Conservation (phyloP, 2,329 filamentous ascomycete genomes). For the Penicillium sp. region DNA sequence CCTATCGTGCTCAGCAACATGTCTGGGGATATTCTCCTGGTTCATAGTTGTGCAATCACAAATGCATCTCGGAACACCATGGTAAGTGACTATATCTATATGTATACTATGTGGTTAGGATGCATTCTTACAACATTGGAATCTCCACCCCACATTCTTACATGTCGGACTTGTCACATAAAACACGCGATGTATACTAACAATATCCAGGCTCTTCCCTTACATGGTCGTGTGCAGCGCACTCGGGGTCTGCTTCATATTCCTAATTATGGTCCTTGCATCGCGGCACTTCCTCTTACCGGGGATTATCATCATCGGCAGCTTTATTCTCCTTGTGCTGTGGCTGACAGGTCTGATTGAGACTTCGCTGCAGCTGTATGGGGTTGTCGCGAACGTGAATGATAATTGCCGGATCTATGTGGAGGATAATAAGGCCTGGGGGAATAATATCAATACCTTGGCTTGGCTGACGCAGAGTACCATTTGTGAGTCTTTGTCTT, state of each 20-base stretch:
- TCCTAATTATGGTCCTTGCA: constrained; percentile 51
- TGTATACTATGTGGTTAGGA: neutral
- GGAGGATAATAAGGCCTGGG: constrained; percentile 38
- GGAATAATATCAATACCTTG: constrained; percentile 48
- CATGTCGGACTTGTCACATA: neutral
- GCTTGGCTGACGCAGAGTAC: constrained; percentile 56
- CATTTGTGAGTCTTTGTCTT: constrained; percentile 44
- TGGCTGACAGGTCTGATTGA: constrained; percentile 56
- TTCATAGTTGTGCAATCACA: constrained; percentile 53
- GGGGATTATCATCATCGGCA: constrained; percentile 51
- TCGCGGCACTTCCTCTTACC: constrained; percentile 50
- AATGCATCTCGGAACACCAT: constrained; percentile 50
- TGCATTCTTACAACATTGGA: neutral
- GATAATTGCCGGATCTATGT: constrained; percentile 53
- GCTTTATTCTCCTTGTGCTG: constrained; percentile 54
- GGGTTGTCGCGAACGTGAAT: constrained; percentile 48
- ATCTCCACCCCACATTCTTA: neutral
- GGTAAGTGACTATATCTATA: constrained; percentile 37
- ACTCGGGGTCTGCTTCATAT: constrained; percentile 51
- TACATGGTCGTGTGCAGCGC: constrained; percentile 53
- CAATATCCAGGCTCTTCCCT: constrained; percentile 50
- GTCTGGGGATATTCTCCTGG: constrained; percentile 53
- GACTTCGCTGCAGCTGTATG: constrained; percentile 55
- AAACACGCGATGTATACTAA: constrained; percentile 5
- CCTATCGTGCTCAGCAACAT: constrained; percentile 48